phyloP scores from a whole-genome alignment of 345 rosid genomes.

The Dipteronia dyeriana region DNA sequence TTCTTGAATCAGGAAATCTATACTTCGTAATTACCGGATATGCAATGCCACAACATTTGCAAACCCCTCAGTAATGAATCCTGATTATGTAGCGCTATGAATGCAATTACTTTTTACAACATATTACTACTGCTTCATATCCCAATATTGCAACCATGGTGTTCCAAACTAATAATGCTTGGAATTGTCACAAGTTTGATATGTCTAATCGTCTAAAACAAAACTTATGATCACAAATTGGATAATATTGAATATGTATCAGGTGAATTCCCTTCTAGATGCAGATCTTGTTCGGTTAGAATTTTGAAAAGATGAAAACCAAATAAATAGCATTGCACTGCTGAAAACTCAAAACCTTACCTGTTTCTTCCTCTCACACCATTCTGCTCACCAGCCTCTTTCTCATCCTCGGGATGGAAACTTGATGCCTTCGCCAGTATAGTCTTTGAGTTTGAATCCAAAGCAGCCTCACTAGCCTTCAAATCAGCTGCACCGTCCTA shows the following conservation, averaged over 20 bases:
- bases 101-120: background rate
- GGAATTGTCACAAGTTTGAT: background rate
- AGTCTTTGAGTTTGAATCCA: constrained; percentile 45
- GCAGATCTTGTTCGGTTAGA: background rate
- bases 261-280: background rate
- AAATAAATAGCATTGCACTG: background rate
- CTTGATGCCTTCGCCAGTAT: constrained; percentile 37
- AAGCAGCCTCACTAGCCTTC: constrained; percentile 42
- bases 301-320: background rate
- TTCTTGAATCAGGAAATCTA: background rate
- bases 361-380: constrained; percentile 62
- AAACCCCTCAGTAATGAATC: background rate
- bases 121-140: background rate
- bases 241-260: background rate
- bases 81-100: background rate
- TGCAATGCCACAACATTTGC: background rate
- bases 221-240: background rate
- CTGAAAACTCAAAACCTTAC: constrained; percentile 33
- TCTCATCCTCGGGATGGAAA: constrained; percentile 44
- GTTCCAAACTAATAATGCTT: background rate
- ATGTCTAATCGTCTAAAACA: background rate
- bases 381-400: constrained; percentile 52
- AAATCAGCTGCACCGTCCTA: constrained; percentile 74
- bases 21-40: background rate
- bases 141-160: background rate